Percentiles rank a stretch among this genome's conserved stretches.
Conservation (phyloP, 306 rosid species). For the Rosa lucieae region DNA sequence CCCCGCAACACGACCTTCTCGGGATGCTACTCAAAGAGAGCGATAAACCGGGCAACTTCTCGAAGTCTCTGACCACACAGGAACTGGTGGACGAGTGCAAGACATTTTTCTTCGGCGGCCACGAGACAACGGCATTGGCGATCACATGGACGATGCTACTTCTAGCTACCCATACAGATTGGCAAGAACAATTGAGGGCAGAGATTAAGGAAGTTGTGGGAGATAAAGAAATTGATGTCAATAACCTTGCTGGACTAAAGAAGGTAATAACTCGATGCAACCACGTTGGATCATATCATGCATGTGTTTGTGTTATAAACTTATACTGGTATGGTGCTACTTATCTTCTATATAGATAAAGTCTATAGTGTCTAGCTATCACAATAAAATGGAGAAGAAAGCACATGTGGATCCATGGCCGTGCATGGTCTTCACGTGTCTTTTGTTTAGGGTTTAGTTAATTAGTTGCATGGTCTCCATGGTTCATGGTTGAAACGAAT, state of each 20-base stretch:
- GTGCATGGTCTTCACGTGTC: background rate
- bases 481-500: background rate
- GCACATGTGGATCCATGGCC: background rate
- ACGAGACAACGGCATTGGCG: conserved; percentile 92
- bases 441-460: background rate
- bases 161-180: conserved; percentile 60
- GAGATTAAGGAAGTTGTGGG: conserved; percentile 70
- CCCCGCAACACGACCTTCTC: conserved; percentile 46
- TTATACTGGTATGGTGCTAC: background rate
- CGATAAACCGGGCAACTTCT: conserved; percentile 28
- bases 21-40: conserved; percentile 56
- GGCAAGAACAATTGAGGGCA: conserved; percentile 72
- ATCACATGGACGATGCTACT: conserved; percentile 84
- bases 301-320: conserved; percentile 1
- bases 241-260: conserved; percentile 50
- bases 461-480: background rate
- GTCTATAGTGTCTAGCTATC: background rate
- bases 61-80: conserved; percentile 36
- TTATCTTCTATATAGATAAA: background rate
- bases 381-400: background rate
- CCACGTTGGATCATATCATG: background rate
- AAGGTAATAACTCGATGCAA: conserved; percentile 46
- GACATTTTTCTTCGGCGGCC: conserved; percentile 87
- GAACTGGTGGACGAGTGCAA: conserved; percentile 83
- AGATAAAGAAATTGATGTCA: conserved; percentile 41